Conservation (phyloP, 352 stramenopile species). For the Phytophthora hibernalis region DNA sequence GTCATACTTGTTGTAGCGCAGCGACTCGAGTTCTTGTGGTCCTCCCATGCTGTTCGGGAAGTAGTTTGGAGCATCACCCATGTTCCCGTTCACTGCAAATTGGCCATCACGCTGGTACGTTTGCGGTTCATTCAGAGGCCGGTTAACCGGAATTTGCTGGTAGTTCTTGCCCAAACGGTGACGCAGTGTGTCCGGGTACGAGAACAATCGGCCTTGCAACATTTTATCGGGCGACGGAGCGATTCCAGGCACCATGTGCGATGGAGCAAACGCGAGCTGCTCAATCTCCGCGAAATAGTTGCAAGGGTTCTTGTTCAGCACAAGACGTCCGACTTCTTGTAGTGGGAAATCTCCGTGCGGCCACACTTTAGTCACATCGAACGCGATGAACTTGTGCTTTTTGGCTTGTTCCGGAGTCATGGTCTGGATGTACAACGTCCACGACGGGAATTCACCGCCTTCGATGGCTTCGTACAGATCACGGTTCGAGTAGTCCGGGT, state of each 20-base stretch:
- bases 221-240: slow-evolving; percentile 89
- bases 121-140: slow-evolving; percentile 62
- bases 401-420: slow-evolving; percentile 83
- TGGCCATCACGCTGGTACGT: slow-evolving; percentile 82
- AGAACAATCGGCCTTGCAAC: slow-evolving; percentile 89
- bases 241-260: slow-evolving; percentile 90
- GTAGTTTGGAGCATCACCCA: slow-evolving; percentile 70
- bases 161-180: slow-evolving; percentile 92
- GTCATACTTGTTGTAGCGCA: slow-evolving; percentile 30
- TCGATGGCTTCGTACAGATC: slow-evolving; percentile 91
- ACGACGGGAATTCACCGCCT: slow-evolving; percentile 64
- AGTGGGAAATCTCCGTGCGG: slow-evolving; percentile 83
- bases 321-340: slow-evolving; percentile 76
- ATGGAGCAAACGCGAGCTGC: slow-evolving; percentile 88
- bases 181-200: slow-evolving; percentile 89
- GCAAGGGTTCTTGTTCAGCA: slow-evolving; percentile 86
- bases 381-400: slow-evolving; percentile 69
- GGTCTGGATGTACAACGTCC: slow-evolving; percentile 89
- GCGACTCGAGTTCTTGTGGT: slow-evolving; percentile 36
- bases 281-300: slow-evolving; percentile 94
- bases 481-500: slow-evolving; percentile 87
- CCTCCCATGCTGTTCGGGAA: slow-evolving; percentile 77
- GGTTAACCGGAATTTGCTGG: slow-evolving; percentile 90
- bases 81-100: slow-evolving; percentile 73
- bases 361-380: slow-evolving; percentile 94